Evolutionary conservation across 441 rosid genomes (phyloP).

Genomic region (Pelargonium cotyledonis): DNA sequence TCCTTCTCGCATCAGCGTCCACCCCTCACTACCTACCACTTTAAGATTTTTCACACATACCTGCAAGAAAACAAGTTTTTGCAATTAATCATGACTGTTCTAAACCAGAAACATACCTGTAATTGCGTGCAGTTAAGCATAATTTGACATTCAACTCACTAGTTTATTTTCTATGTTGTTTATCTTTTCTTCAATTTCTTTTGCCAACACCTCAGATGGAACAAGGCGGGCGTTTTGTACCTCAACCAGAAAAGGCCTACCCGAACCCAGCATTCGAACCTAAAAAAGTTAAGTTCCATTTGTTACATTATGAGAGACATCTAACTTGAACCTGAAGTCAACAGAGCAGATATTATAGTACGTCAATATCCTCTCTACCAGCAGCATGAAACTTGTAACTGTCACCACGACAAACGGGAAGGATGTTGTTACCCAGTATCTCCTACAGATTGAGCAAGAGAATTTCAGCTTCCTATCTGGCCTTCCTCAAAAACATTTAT

Average conservation of each 20-base stretch:
- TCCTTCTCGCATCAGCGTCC: constrained; percentile 94
- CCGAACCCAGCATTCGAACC: constrained; percentile 99
- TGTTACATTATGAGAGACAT: constrained; percentile 21
- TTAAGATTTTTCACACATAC: constrained; percentile 64
- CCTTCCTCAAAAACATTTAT: constrained; percentile 4
- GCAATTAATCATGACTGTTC: constrained; percentile 13
- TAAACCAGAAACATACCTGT: constrained; percentile 12
- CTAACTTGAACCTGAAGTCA: constrained; percentile 12
- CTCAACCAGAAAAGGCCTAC: constrained; percentile 93
- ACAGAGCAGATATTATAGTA: constrained; percentile 25
- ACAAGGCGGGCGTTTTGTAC: constrained; percentile 73
- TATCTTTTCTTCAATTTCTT: constrained; percentile 61
- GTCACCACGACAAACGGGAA: constrained; percentile 72
- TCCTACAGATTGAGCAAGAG: constrained; percentile 40
- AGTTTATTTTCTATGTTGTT: constrained; percentile 53
- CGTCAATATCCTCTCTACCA: constrained; percentile 99
- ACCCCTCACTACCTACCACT: constrained; percentile 56
- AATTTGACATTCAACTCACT: constrained; percentile 34
- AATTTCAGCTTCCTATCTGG: constrained; percentile 14
- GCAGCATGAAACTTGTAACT: constrained; percentile 96
- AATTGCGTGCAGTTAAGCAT: background rate
- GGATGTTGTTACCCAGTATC: constrained; percentile 68
- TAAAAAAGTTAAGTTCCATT: constrained; percentile 25
- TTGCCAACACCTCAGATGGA: constrained; percentile 54
- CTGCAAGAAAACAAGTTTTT: constrained; percentile 36